Percentiles rank a stretch among this genome's conserved stretches.
phyloP scores from a whole-genome alignment of 2,329 filamentous ascomycete species.

The Aspergillus awamori region DNA sequence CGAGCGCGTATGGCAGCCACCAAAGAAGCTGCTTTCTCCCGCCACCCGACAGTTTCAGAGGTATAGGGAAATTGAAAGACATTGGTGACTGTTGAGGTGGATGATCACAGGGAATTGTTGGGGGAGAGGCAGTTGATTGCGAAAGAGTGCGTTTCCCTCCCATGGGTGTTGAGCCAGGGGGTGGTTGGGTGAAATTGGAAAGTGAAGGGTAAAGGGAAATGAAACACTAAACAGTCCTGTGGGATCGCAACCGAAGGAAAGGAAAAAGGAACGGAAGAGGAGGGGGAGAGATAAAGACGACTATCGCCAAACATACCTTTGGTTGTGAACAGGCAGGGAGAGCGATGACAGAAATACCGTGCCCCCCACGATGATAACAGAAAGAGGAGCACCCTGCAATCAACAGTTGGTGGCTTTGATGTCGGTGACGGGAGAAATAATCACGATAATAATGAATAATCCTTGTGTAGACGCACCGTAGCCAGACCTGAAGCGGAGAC shows the following conservation, averaged over 20 bases:
- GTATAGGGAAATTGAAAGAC: not conserved
- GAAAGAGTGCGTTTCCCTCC: not conserved
- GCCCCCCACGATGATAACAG: not conserved
- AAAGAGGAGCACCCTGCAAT: not conserved
- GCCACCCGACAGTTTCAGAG: not conserved
- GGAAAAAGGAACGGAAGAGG: not conserved
- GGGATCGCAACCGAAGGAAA: constrained; percentile 13
- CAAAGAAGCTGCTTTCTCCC: not conserved
- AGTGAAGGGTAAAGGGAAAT: constrained; percentile 1
- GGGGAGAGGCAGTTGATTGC: not conserved
- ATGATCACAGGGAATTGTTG: not conserved
- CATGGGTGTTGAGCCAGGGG: not conserved
- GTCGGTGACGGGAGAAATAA: constrained; percentile 3
- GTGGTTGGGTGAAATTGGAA: not conserved
- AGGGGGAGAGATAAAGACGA: not conserved
- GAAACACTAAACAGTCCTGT: constrained; percentile 14
- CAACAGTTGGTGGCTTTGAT: not conserved
- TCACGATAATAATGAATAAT: constrained; percentile 4
- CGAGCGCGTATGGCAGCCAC: not conserved
- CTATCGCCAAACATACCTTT: constrained; percentile 7
- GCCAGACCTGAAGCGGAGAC: constrained; percentile 8
- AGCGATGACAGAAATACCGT: not conserved
- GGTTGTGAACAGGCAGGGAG: not conserved
- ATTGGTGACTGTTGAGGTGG: not conserved
- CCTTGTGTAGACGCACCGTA: constrained; percentile 10